phyloP scores from a whole-genome alignment of 2,329 filamentous ascomycete genomes.

The Lachnellula subtilissima region DNA sequence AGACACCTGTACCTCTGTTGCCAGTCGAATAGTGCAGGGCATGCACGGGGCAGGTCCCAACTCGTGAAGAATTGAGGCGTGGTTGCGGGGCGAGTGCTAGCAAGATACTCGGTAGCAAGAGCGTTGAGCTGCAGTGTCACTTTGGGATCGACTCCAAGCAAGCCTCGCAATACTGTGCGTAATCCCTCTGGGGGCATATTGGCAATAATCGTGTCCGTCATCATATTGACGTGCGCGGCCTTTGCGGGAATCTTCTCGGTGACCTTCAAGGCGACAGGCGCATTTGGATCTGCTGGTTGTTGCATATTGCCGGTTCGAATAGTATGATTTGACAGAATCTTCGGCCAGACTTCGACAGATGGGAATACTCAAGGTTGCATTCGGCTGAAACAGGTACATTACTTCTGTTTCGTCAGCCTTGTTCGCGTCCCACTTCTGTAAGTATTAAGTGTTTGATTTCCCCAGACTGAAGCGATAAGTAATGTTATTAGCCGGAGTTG shows the following conservation, averaged over 20 bases:
- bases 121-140: conserved; percentile 33
- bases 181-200: conserved; percentile 38
- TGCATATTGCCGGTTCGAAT: no score
- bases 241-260: conserved; percentile 12
- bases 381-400: no score
- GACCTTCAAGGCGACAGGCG: neutral
- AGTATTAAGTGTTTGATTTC: no score
- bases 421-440: no score
- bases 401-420: no score
- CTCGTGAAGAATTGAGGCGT: conserved; percentile 14
- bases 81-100: conserved; percentile 19
- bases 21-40: conserved; percentile 8
- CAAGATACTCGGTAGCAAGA: conserved; percentile 29
- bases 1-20: conserved; percentile 29
- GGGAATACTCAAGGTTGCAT: no score
- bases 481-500: no score
- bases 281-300: no score
- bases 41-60: neutral
- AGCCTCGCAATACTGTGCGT: conserved; percentile 34
- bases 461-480: no score
- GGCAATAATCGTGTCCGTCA: conserved; percentile 42
- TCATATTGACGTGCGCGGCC: conserved; percentile 42
- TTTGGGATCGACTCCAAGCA: conserved; percentile 27
- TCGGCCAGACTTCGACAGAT: no score
- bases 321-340: no score